Conservation (phyloP, 1,139 yeast genomes). For the Protomyces lactucae-debilis region DNA sequence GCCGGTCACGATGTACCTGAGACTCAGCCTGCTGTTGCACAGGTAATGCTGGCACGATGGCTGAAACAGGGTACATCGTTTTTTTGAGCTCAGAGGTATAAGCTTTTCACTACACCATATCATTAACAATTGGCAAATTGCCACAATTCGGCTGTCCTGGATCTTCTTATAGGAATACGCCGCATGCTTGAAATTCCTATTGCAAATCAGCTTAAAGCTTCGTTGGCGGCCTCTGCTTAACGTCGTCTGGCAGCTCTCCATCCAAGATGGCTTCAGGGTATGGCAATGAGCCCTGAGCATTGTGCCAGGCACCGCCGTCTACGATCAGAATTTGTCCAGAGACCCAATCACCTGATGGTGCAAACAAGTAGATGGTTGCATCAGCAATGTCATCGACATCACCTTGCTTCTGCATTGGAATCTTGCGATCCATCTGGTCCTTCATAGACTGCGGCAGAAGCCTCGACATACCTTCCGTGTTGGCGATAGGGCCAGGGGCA, state of each 20-base stretch:
- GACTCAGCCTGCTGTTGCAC: background rate
- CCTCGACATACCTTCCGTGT: constrained; percentile 73
- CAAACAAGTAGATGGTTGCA: constrained; percentile 48
- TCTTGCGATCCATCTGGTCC: constrained; percentile 44
- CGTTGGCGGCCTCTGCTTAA: constrained; percentile 15
- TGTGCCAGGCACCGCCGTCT: constrained; percentile 62
- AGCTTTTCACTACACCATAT: too few relatives aligned
- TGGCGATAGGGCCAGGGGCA: constrained; percentile 82
- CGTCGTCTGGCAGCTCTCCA: constrained; percentile 13
- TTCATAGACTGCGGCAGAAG: constrained; percentile 46
- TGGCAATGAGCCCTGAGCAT: constrained; percentile 21
- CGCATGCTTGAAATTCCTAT: too few relatives aligned
- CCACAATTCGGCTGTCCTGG: too few relatives aligned
- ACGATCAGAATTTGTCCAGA: constrained; percentile 66
- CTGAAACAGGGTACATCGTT: background rate
- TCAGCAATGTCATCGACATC: constrained; percentile 76
- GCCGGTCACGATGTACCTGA: background rate
- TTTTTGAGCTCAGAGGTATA: too few relatives aligned
- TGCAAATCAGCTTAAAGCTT: background rate
- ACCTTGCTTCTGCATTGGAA: constrained; percentile 79
- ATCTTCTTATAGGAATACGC: too few relatives aligned
- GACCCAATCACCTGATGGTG: constrained; percentile 44
- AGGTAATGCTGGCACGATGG: background rate
- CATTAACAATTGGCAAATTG: too few relatives aligned
- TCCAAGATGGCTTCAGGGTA: constrained; percentile 21